Percentiles rank a stretch among this genome's conserved stretches.
Evolutionary conservation across 441 rosid genomes (phyloP).

Genomic region (Raphanus hybrid): DNA sequence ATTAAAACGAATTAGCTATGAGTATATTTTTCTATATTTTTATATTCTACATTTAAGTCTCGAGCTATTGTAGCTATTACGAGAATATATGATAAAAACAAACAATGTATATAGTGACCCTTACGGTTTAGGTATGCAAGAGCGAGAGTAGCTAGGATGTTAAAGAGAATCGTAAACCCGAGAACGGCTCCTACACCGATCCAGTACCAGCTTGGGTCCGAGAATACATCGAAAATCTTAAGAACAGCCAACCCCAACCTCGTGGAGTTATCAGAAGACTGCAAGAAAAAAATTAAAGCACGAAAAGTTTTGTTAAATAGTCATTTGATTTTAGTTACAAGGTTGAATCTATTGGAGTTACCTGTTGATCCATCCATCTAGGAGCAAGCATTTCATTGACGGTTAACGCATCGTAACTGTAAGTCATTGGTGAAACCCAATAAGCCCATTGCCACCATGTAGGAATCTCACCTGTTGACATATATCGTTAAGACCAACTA

Average conservation of each 20-base stretch:
- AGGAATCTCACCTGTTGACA: constrained; percentile 62
- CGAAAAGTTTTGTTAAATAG: background rate
- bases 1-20: background rate
- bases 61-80: background rate
- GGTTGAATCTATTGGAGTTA: constrained; percentile 32
- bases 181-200: constrained; percentile 67
- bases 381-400: constrained; percentile 84
- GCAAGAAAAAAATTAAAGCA: constrained; percentile 22
- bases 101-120: constrained; percentile 43
- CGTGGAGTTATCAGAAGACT: constrained; percentile 62
- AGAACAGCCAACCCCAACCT: constrained; percentile 72
- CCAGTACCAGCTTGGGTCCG: constrained; percentile 79
- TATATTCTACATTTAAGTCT: background rate
- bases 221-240: constrained; percentile 48
- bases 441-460: constrained; percentile 90
- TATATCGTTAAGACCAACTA: constrained; percentile 1
- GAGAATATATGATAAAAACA: background rate
- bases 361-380: constrained; percentile 82
- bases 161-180: constrained; percentile 68
- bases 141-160: constrained; percentile 68
- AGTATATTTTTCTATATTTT: background rate
- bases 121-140: constrained; percentile 77
- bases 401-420: constrained; percentile 70
- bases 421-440: constrained; percentile 87
- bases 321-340: background rate